Percentiles rank a stretch among this genome's conserved stretches.
Evolutionary conservation across 2,329 filamentous ascomycete genomes (phyloP).

Genomic region (Verticillium isaacii): DNA sequence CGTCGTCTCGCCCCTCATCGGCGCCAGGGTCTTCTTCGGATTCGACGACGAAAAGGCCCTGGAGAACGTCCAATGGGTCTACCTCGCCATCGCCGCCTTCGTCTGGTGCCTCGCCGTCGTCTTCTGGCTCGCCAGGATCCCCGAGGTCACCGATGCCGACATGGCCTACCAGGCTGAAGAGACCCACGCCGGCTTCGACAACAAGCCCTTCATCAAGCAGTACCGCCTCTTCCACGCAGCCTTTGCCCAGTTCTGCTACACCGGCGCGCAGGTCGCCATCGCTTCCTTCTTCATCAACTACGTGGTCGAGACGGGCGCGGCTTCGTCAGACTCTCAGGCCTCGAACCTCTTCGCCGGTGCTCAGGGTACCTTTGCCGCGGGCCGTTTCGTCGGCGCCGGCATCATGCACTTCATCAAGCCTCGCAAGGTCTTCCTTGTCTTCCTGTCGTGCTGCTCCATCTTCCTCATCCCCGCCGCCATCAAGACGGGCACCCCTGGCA

Average conservation of each 20-base stretch:
- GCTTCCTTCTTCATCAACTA: slow-evolving; percentile 71
- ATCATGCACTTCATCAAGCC: slow-evolving; percentile 62
- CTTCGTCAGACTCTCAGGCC: slow-evolving; percentile 44
- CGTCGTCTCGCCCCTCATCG: slow-evolving; percentile 67
- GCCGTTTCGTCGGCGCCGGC: slow-evolving; percentile 62
- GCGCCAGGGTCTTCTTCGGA: slow-evolving; percentile 68
- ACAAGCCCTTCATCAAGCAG: slow-evolving; percentile 63
- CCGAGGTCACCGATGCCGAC: slow-evolving; percentile 68
- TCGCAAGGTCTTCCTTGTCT: slow-evolving; percentile 62
- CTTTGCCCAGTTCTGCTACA: slow-evolving; percentile 74
- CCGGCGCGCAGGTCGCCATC: slow-evolving; percentile 63
- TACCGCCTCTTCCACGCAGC: slow-evolving; percentile 72
- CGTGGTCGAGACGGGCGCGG: slow-evolving; percentile 52
- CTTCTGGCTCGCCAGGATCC: slow-evolving; percentile 62
- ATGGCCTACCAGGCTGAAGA: slow-evolving; percentile 58
- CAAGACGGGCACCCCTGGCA: slow-evolving; percentile 37
- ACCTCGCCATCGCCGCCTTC: slow-evolving; percentile 67
- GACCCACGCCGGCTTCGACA: slow-evolving; percentile 46
- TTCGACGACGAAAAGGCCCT: slow-evolving; percentile 52
- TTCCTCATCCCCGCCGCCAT: slow-evolving; percentile 52
- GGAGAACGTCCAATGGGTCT: slow-evolving; percentile 70
- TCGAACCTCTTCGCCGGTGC: slow-evolving; percentile 70
- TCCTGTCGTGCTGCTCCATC: slow-evolving; percentile 58
- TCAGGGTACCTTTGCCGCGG: slow-evolving; percentile 67
- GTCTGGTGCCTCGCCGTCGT: slow-evolving; percentile 60